Evolutionary conservation across 352 stramenopile genomes (phyloP), one percentile per base, ranked within the genome.

Genomic region (Phytophthora capsici): DNA sequence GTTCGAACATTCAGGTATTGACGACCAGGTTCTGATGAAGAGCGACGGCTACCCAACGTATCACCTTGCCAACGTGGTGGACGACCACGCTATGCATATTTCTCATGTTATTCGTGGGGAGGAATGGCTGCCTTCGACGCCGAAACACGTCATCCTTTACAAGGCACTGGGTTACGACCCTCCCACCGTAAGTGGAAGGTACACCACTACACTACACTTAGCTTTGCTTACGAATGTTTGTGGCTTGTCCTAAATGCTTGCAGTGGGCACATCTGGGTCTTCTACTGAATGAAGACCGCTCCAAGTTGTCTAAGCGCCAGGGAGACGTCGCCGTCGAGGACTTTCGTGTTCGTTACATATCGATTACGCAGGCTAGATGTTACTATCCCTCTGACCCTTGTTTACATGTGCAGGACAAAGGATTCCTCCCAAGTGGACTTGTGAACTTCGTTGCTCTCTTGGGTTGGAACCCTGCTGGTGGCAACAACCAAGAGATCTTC

Each of bases 391-490:
- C 6, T 57, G 44, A 3, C 9, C 10, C 10, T 54, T 14, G 19
- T 50, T 46, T 44, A 12, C 10, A 7, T 49, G 17, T 43, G 47
- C 69, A 95, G 78, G 78, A 98, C 49, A 97, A 99, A 81, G 97
- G 97, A 16, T 99, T 97, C 68, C 75, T 99, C 7, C 88, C 97
- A 12, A 95, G 94, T 66, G 96, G 96, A 0, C 94, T 99, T 60
- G 96, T 99, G 44, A 99, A 99, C 63, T 99, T 99, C 63, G 86
- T 99, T 8, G 94, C 96, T 13, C 76, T 99, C n/a, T 88, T 99
- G 16, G 97, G 97, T 14, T 99, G 97, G 97, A 99, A 99, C 71
- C 86, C 88, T 9, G 85, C 86, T 9, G 89, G 95, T 50, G 96
- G 96, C 19, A 99, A 97, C 46, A 98, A 98, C 46, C 94, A 99